Percentiles rank a stretch among this genome's conserved stretches.
Conservation (phyloP, 495 filamentous ascomycete species). For the Platismatia glauca region DNA sequence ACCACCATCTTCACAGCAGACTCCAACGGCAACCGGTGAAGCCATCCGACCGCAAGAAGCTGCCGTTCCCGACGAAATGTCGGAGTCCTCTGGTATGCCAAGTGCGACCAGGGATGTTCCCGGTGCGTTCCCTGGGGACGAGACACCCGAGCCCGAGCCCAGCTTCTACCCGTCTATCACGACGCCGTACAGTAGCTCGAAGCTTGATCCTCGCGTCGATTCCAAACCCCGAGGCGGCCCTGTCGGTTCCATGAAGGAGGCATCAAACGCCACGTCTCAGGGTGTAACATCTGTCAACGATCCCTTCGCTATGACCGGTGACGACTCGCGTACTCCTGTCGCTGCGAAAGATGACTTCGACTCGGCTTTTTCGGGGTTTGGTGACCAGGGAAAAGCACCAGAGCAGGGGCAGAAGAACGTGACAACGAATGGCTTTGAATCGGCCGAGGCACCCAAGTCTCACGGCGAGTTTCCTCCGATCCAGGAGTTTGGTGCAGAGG, state of each 20-base stretch:
- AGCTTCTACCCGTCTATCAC: background rate
- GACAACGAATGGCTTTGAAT: slow-evolving; percentile 25
- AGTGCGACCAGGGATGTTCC: slow-evolving; percentile 35
- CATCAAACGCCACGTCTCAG: slow-evolving; percentile 1
- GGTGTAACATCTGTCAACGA: slow-evolving; percentile 24
- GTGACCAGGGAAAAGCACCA: slow-evolving; percentile 43
- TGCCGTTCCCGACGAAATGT: slow-evolving; percentile 1
- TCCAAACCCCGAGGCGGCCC: background rate
- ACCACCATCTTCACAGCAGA: slow-evolving; percentile 14
- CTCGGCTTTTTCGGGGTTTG: slow-evolving; percentile 59
- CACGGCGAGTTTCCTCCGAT: slow-evolving; percentile 86
- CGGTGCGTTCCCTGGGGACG: slow-evolving; percentile 51
- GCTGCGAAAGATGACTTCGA: slow-evolving; percentile 68
- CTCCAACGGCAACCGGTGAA: slow-evolving; percentile 1
- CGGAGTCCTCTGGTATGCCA: slow-evolving; percentile 24
- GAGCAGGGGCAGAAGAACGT: slow-evolving; percentile 31
- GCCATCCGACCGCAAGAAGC: slow-evolving; percentile 13
- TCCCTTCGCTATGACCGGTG: slow-evolving; percentile 44
- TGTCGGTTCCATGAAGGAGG: background rate
- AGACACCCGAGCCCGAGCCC: slow-evolving; percentile 21
- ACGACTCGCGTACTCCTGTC: slow-evolving; percentile 44
- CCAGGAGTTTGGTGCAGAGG: slow-evolving; percentile 64
- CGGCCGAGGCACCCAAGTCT: slow-evolving; percentile 30
- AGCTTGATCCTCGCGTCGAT: slow-evolving; percentile 21
- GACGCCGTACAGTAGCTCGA: slow-evolving; percentile 19